Evolutionary conservation across 108 stramenopile genomes (phyloP).

Genomic region (Fragilaria radians): DNA sequence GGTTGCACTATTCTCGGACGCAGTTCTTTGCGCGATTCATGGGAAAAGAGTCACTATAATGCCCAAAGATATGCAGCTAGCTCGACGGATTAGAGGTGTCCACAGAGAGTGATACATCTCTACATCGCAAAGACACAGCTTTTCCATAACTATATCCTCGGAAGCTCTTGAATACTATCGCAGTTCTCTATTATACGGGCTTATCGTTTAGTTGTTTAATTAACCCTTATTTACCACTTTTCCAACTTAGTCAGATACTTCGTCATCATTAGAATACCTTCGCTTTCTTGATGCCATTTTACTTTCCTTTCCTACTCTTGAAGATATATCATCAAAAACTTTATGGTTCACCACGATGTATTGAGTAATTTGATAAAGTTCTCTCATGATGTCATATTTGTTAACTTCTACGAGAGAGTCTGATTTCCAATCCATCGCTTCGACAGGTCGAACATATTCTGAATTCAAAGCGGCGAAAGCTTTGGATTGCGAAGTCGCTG

Average conservation of each 20-base stretch:
- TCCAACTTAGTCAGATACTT: too few species aligned
- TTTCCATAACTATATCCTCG: too few species aligned
- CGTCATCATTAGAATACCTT: too few species aligned
- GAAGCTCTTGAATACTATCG: too few species aligned
- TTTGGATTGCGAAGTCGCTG: constrained; percentile 34
- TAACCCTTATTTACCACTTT: too few species aligned
- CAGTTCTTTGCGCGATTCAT: constrained; percentile 94
- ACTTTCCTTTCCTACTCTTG: background rate
- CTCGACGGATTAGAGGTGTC: constrained; percentile 82
- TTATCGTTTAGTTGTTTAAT: too few species aligned
- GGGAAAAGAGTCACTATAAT: constrained; percentile 96
- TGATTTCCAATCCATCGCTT: constrained; percentile 41
- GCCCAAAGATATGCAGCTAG: constrained; percentile 96
- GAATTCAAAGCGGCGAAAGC: constrained; percentile 67
- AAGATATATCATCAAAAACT: constrained; percentile 28
- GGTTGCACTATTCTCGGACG: constrained; percentile 92
- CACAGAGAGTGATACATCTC: constrained; percentile 22
- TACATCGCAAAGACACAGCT: too few species aligned
- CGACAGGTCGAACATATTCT: constrained; percentile 48
- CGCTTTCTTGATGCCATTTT: too few species aligned
- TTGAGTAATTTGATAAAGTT: constrained; percentile 29
- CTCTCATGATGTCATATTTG: constrained; percentile 56
- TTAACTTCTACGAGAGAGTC: constrained; percentile 52
- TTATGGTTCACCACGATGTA: constrained; percentile 50
- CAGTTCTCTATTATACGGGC: too few species aligned